Evolutionary conservation across 2,329 filamentous ascomycete species (phyloP), one percentile per base, ranked within the genome.

Genomic region (Grosmannia serpens): DNA sequence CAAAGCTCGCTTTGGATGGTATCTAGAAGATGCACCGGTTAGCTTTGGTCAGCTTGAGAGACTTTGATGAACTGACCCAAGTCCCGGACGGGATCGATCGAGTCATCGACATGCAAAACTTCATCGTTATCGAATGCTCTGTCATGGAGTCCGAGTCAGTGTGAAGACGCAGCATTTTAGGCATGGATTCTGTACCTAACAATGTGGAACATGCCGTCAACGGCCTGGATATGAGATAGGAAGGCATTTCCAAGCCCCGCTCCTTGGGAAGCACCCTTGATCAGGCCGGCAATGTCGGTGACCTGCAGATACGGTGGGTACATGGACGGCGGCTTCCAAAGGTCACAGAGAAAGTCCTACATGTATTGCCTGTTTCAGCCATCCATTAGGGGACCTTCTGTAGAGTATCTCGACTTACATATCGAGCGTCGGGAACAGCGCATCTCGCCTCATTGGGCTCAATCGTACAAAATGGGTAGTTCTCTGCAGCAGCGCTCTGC

Each of bases 381-480:
- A 24, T 31, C 31, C 44, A 47, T 17, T 47, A 7, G 7, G 27
- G 11, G 22, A 15, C 9, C n/a, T 4, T 47, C 47, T 13, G 10
- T 1, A 22, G n/a, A 53, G 31, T 11, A 57, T 56, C 26, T 55
- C 52, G 26, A 68, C 72, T 65, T 65, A 75, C 73, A 64, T 75
- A 75, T 70, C 74, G 67, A 55, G 65, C 67, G 62, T 76, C 74
- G 1, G 74, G 74, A 55, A 76, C 74, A 58, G 71, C 67, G 67
- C 74, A 75, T 64, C 74, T 71, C 57, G 73, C 73, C 66, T 75
- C 73, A 27, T 76, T 75, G 46, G 74, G 74, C 67, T 76, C 74
- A 66, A 76, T 76, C 0, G 74, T 76, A 64, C 74, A 76, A 57
- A 76, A 76, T 0, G 74, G 73, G 60, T 75, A 75, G 62, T 75